Evolutionary conservation across 805 yeast genomes (phyloP).

Genomic region (Scheffersomyces stipitis): DNA sequence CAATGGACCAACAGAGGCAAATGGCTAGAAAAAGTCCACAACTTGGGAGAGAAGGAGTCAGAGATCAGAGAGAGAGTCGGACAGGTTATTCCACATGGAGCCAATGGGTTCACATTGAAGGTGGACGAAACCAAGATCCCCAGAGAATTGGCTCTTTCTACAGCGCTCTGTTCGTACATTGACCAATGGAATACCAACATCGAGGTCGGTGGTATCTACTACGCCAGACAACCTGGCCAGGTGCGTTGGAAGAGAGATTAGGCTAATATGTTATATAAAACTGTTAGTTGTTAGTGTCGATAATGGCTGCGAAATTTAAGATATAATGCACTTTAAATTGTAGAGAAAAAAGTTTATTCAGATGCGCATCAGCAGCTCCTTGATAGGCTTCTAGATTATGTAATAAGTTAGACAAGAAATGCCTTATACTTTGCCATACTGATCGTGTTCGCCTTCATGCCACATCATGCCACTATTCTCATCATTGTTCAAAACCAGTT

Average conservation of each 20-base stretch:
- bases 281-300: too few relatives aligned
- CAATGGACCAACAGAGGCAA: constrained; percentile 63
- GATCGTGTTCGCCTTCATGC: too few relatives aligned
- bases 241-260: constrained; percentile 59
- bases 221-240: constrained; percentile 48
- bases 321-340: too few relatives aligned
- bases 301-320: too few relatives aligned
- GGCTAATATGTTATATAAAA: too few relatives aligned
- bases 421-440: too few relatives aligned
- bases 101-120: constrained; percentile 52
- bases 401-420: too few relatives aligned
- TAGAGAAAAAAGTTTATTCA: too few relatives aligned
- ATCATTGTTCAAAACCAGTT: too few relatives aligned
- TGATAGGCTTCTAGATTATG: too few relatives aligned
- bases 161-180: constrained; percentile 59
- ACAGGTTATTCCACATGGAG: constrained; percentile 52
- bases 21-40: constrained; percentile 55
- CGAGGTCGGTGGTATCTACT: constrained; percentile 65
- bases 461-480: too few relatives aligned
- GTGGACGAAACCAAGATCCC: constrained; percentile 56
- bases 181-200: constrained; percentile 68
- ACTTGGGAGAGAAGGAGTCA: constrained; percentile 62
- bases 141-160: constrained; percentile 57
- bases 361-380: too few relatives aligned
- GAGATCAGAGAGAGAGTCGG: constrained; percentile 64